Conservation (phyloP, 768 basidiomycete genomes). For the Xerocomellus chrysenteron region DNA sequence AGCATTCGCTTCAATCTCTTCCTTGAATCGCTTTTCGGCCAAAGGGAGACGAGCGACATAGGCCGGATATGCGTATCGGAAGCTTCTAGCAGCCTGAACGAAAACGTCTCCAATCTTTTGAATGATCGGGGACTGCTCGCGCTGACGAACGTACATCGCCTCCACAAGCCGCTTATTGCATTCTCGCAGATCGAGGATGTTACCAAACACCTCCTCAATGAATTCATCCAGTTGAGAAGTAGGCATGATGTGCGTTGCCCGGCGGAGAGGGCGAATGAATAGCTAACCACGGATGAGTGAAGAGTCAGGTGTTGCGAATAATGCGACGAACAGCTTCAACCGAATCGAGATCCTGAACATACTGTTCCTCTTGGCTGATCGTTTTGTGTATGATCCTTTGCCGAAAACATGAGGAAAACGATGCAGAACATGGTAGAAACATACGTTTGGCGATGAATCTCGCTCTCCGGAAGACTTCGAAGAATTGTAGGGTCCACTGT, state of each 20-base stretch:
- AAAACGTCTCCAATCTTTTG: constrained; percentile 87
- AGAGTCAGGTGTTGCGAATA: constrained; percentile 34
- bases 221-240: constrained; percentile 69
- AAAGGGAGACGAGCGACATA: constrained; percentile 84
- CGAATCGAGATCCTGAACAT: constrained; percentile 81
- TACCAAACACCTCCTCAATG: constrained; percentile 87
- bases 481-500: constrained; percentile 51
- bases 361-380: constrained; percentile 86
- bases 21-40: constrained; percentile 84
- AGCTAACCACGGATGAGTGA: constrained; percentile 33
- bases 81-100: constrained; percentile 82
- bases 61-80: constrained; percentile 79
- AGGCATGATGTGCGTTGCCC: constrained; percentile 57
- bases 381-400: constrained; percentile 77
- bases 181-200: constrained; percentile 83
- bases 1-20: constrained; percentile 79
- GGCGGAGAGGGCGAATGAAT: constrained; percentile 55
- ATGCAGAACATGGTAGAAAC: constrained; percentile 4
- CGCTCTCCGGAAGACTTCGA: constrained; percentile 63
- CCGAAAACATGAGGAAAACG: not conserved
- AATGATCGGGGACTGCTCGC: constrained; percentile 80
- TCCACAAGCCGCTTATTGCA: constrained; percentile 83
- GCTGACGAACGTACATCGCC: constrained; percentile 80
- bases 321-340: constrained; percentile 60
- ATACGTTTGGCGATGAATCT: constrained; percentile 78